Conservation (phyloP, 2,329 filamentous ascomycete genomes). For the Spiromastix sp. region DNA sequence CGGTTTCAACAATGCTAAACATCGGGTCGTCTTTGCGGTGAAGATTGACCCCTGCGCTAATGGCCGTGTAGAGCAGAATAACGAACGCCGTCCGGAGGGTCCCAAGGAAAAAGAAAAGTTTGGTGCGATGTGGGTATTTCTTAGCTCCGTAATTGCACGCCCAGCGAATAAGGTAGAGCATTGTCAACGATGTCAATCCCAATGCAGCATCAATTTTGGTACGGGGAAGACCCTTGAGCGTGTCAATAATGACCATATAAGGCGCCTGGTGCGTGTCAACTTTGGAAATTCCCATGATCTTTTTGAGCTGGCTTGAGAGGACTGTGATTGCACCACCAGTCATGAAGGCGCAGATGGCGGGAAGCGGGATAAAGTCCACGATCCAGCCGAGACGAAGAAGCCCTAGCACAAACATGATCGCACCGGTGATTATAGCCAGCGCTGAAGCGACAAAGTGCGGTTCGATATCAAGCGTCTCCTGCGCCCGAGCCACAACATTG, state of each 20-base stretch:
- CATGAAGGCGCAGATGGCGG: slow-evolving; percentile 91
- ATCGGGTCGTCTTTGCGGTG: slow-evolving; percentile 51
- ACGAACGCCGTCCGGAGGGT: slow-evolving; percentile 86
- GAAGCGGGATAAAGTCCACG: slow-evolving; percentile 83
- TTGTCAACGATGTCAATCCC: slow-evolving; percentile 67
- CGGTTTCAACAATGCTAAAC: slow-evolving; percentile 64
- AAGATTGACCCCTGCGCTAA: slow-evolving; percentile 77
- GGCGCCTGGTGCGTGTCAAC: slow-evolving; percentile 68
- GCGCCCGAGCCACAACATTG: slow-evolving; percentile 60
- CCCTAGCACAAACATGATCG: slow-evolving; percentile 68
- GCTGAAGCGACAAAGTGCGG: slow-evolving; percentile 62
- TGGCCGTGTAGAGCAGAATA: slow-evolving; percentile 82
- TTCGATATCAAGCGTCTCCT: slow-evolving; percentile 39
- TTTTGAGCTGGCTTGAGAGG: slow-evolving; percentile 68
- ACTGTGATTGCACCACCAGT: slow-evolving; percentile 92
- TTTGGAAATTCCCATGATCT: slow-evolving; percentile 63
- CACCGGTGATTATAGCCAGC: slow-evolving; percentile 66
- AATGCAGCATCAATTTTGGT: slow-evolving; percentile 72
- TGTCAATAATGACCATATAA: slow-evolving; percentile 75
- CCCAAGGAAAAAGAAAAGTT: slow-evolving; percentile 78
- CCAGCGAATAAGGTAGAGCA: slow-evolving; percentile 67
- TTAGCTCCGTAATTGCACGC: slow-evolving; percentile 56
- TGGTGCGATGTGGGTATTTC: slow-evolving; percentile 58
- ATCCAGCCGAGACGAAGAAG: slow-evolving; percentile 76
- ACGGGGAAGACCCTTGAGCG: slow-evolving; percentile 57